Base-by-base conservation (phyloP, 2,329 filamentous ascomycete genomes). In the Fonsecaea monophora region DNA sequence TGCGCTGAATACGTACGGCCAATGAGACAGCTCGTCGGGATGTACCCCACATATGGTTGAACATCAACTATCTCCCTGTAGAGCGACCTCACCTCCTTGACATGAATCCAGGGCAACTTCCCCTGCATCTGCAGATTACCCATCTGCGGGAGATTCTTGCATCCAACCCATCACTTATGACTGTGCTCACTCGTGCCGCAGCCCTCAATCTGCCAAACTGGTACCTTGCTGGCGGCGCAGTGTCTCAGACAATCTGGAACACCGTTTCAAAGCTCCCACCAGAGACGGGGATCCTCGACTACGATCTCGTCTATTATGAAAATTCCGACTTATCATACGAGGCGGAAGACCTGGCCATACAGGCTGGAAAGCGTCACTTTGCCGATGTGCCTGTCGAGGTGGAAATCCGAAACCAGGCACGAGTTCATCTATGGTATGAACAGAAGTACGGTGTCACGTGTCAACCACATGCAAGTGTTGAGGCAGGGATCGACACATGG, bases 181-280 rank as follows among this genome's bases (percentile, higher is more conserved):
- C 7, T 50, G 45, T 50, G 18, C 45, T 50, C 18, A 12, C 7
- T 12, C 18, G 45, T 25, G 45, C 45, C 10, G 45, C 18, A 4
- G n/a, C 18, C 18, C 45, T 50, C 45, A 25, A 25, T 50, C 25
- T 50, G 10, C 45, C 45, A 10, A 50, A 50, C 12, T 50, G 45
- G 45, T 50, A 50, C 18, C 18, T 50, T 9, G 45, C 45, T 6
- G 45, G 45, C 12, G 45, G 45, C 45, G 45, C 45, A 1, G 21
- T 50, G 18, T 50, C 45, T 18, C 45, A 50, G 45, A 50, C 45
- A 25, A 50, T 50, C 18, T 50, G 45, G 45, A 50, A 50, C 45
- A 50, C 8, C 45, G 45, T 50, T 9, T 50, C 45, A 9, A 10
- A 50, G 21, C 45, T 50, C 4, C 45, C 45, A 50, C n/a, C 8